Evolutionary conservation across 2,329 filamentous ascomycete genomes (phyloP), one percentile per base, ranked within the genome.

Genomic region (Exophiala lecanii-corni): DNA sequence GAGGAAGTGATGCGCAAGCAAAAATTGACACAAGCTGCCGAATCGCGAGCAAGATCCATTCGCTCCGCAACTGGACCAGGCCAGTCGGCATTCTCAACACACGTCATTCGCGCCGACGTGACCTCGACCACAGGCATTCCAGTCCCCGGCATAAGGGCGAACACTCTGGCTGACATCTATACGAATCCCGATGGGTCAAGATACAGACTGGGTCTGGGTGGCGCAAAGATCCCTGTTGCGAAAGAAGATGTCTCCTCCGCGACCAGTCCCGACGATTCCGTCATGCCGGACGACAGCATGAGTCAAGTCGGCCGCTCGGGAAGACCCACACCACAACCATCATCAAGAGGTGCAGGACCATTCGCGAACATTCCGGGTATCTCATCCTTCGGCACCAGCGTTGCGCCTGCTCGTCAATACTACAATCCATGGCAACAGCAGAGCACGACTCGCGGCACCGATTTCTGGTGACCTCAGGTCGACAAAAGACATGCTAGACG

Each of bases 281-380:
- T 55, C 12, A 16, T 37, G 15, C 55, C 54, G n/a, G 52, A 54
- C 30, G 54, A 57, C 17, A 57, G 55, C 41, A 54, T 54, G 3
- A 57, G 51, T 37, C 51, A 55, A 28, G 40, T 32, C 18, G 51
- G 49, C 26, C 33, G 38, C 18, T 10, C 10, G 10, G 34, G 17
- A 21, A 28, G 25, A 28, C 25, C n/a, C n/a, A n/a, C n/a, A n/a
- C n/a, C n/a, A n/a, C n/a, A n/a, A n/a, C n/a, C n/a, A n/a, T n/a
- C n/a, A n/a, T n/a, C n/a, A n/a, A n/a, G n/a, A n/a, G n/a, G n/a
- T n/a, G n/a, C n/a, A n/a, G n/a, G n/a, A n/a, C n/a, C n/a, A n/a
- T n/a, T n/a, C n/a, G n/a, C n/a, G n/a, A n/a, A n/a, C n/a, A n/a
- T n/a, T n/a, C n/a, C n/a, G n/a, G n/a, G n/a, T n/a, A n/a, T n/a